Base-by-base conservation (phyloP, 2,329 filamentous ascomycete species). In the Aaosphaeria arxii region DNA sequence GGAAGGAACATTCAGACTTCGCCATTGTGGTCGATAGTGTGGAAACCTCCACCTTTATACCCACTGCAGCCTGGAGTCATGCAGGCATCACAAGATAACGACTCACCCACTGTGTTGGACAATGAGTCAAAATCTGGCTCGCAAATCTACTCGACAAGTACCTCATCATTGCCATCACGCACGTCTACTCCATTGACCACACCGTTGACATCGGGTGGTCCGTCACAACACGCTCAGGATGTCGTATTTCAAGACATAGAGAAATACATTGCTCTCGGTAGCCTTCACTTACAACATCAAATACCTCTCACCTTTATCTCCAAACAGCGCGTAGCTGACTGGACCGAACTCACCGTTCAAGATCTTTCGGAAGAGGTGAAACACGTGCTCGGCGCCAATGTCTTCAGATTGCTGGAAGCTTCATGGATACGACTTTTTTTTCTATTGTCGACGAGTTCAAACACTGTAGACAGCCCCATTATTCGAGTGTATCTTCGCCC, bases 401-500 rank as follows among this genome's bases (percentile, higher is more conserved):
- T 58, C 11, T 35, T 54, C n/a, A 53, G 54, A 13, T 50, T 72
- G 5, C 53, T 70, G 3, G 57, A 64, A 44, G 66, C 69, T 11
- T 53, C 50, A 17, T 72, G 69, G 68, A 66, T 71, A 30, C 61
- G 69, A 4, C 46, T 65, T 1, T 64, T 66, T 40, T 44, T 56
- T 7, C 52, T 59, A 40, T 46, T 44, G 7, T 35, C 43, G 5
- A 11, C 31, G n/a, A 6, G 6, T 9, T 5, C 9, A 7, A 5
- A 30, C 31, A 35, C 13, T 29, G 17, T 28, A 11, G n/a, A 31
- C 31, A n/a, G 11, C 11, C 35, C 17, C 24, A 39, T 71, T 33
- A 42, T 82, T 6, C 77, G 85, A 24, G 72, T 89, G 1, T 84
- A 86, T 57, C 56, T 87, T 4, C 75, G 88, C 2, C 84, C 86